Evolutionary conservation across 768 basidiomycete species (phyloP).

Genomic region (Lactarius deliciosus): DNA sequence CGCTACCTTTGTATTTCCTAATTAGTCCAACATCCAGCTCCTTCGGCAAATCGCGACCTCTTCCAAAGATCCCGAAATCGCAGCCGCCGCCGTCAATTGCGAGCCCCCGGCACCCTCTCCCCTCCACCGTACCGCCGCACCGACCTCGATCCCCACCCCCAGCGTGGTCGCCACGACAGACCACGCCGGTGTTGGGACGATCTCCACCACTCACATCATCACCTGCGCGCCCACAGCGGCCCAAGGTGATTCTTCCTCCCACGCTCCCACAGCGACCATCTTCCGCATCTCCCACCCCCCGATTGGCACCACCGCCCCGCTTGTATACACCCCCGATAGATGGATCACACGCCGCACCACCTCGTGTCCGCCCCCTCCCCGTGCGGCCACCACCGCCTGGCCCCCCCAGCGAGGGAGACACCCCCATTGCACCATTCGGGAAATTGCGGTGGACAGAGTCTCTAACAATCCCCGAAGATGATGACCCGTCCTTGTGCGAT

Average conservation of each 20-base stretch:
- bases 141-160: slow-evolving; percentile 22
- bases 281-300: background rate
- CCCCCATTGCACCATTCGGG: slow-evolving; percentile 17
- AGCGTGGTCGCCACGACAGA: slow-evolving; percentile 24
- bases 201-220: background rate
- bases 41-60: slow-evolving; percentile 27
- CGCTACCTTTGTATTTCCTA: slow-evolving; percentile 6
- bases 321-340: background rate
- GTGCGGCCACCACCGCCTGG: slow-evolving; percentile 23
- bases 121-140: background rate
- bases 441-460: slow-evolving; percentile 14
- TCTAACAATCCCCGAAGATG: background rate
- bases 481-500: slow-evolving; percentile 10
- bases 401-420: slow-evolving; percentile 26
- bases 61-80: slow-evolving; percentile 20
- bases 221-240: slow-evolving; percentile 9
- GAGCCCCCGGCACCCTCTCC: background rate
- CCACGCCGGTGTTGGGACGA: background rate
- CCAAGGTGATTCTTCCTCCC: slow-evolving; percentile 1
- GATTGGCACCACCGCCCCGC: background rate
- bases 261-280: background rate
- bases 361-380: slow-evolving; percentile 19
- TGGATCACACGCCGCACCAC: background rate
- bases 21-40: slow-evolving; percentile 18
- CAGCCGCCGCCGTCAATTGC: background rate